Base-by-base conservation (phyloP, 371 early-diverging fungal genomes). In the Coemansia sp. region DNA sequence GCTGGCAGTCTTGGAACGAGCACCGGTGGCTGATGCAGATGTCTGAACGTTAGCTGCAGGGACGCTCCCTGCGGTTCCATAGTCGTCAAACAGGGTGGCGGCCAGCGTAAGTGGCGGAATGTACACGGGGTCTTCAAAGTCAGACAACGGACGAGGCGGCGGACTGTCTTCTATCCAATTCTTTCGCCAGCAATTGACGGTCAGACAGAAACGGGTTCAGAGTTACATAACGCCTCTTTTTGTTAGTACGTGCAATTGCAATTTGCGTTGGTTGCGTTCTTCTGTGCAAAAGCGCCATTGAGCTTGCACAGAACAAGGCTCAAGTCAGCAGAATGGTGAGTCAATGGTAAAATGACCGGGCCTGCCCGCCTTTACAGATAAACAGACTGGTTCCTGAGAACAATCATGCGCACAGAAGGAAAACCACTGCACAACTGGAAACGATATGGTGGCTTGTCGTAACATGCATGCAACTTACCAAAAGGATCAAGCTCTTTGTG, bases 41-140 rank as follows among this genome's bases (percentile, higher is more conserved):
- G 65, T 39, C 16, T 57, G 20, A 33, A 21, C 56, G n/a, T 42
- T 50, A 5, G 55, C 28, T 42, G 66, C 11, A 8, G 58, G 18
- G 37, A 40, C 37, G 40, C 47, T 30, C 3, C 33, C 47, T 26
- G 48, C 67, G 2, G 59, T 18, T 51, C 65, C 63, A 18, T 77
- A 77, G 26, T 77, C 77, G 52, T 77, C 73, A 30, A 67, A 59
- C 57, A 77, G 68, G 14, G 77, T 72, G 48, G 68, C 65, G 6
- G 74, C 67, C 28, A 77, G 64, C 16, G 77, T 77, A 18, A 73
- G 77, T 16, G 77, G 77, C 20, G 77, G 77, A 8, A 77, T 72
- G 74, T 77, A 77, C 48, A 66, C 59, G 5, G 77, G 77, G 42
- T 77, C 77, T 21, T 77, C 77, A 53, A 72, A 77, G 62, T 57